These are phyloP conservation scores for Stipa capillata DNA, from an alignment of 176 grass and related monocot species.

Conservation along the genomic window DNA sequence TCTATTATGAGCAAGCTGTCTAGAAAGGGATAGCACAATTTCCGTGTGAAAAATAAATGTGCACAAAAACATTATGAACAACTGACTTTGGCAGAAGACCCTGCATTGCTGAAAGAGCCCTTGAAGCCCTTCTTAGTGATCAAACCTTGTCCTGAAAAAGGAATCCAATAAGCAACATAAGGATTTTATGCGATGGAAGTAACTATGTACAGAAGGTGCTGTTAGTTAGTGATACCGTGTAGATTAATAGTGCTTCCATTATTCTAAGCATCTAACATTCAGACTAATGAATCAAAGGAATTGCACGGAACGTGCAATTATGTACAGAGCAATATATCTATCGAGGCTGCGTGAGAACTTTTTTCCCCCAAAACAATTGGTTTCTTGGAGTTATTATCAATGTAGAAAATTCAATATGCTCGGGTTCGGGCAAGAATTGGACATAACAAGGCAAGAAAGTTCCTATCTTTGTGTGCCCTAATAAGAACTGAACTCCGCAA, in stretches of 20 bases:
- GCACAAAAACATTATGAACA: neutral
- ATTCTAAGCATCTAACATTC: neutral
- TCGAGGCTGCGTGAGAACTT: neutral
- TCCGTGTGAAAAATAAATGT: neutral
- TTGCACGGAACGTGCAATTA: neutral
- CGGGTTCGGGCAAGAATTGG: neutral
- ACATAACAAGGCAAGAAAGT: neutral
- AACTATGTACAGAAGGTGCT: neutral
- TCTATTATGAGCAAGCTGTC: neutral
- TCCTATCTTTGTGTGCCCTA: neutral
- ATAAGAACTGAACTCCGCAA: neutral
- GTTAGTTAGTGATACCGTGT: neutral
- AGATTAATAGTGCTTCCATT: neutral
- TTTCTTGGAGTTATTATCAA: neutral
- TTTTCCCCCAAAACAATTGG: no score
- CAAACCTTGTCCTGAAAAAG: slow-evolving; percentile 70
- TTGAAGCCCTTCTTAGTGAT: slow-evolving; percentile 76
- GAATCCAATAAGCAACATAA: neutral
- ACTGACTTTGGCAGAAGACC: slow-evolving; percentile 81
- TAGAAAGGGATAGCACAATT: neutral
- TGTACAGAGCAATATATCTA: neutral
- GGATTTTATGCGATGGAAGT: neutral
- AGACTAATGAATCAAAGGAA: neutral
- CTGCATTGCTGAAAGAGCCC: slow-evolving; percentile 70
- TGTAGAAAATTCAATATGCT: neutral